These are phyloP conservation scores for Puya raimondii DNA, from an alignment of 176 grass and related monocot genomes.

Conservation along the genomic window DNA sequence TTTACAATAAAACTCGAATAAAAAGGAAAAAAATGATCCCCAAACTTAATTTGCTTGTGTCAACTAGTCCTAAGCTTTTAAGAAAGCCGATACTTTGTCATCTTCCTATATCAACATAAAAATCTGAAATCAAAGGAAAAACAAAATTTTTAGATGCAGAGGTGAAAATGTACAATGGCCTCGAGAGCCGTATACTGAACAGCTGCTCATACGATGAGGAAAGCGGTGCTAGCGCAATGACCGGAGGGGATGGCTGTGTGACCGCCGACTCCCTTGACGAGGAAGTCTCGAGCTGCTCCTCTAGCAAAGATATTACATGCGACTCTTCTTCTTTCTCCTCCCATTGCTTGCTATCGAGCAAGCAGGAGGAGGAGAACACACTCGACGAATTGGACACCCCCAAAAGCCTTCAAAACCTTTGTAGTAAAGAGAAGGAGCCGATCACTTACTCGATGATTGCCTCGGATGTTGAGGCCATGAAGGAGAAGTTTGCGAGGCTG, in stretches of 20 bases:
- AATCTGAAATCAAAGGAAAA: background rate
- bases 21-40: too few relatives aligned
- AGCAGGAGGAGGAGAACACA: slow-evolving; percentile 50
- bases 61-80: slow-evolving; percentile 28
- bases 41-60: too few relatives aligned
- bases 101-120: background rate
- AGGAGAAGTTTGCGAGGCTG: slow-evolving; percentile 74
- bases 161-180: slow-evolving; percentile 73
- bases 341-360: slow-evolving; percentile 37
- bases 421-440: slow-evolving; percentile 60
- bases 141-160: slow-evolving; percentile 27
- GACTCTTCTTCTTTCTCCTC: slow-evolving; percentile 55
- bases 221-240: slow-evolving; percentile 50
- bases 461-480: slow-evolving; percentile 81
- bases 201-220: slow-evolving; percentile 64
- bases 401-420: slow-evolving; percentile 38
- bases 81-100: slow-evolving; percentile 13
- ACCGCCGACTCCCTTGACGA: slow-evolving; percentile 69
- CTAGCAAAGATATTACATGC: slow-evolving; percentile 57
- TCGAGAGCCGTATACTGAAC: slow-evolving; percentile 79
- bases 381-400: slow-evolving; percentile 48
- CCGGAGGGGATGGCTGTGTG: slow-evolving; percentile 45
- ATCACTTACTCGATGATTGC: slow-evolving; percentile 52
- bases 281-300: slow-evolving; percentile 84
- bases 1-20: background rate